Base-by-base conservation (phyloP, 169 alveolate genomes). In the Eimeria zaria region DNA sequence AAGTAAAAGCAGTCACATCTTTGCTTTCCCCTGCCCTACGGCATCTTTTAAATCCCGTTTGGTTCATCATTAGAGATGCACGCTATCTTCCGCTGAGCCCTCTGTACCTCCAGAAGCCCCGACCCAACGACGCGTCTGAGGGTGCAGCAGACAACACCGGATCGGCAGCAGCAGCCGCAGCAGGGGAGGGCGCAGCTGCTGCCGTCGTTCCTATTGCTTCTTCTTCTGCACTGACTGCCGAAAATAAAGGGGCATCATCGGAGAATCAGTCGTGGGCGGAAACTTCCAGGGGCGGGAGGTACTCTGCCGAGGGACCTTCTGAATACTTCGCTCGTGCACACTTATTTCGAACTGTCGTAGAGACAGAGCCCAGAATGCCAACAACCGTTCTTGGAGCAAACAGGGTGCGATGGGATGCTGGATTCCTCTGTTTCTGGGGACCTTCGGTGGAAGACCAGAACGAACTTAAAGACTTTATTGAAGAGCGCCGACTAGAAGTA, bases 371-470 rank as follows among this genome's bases (percentile, higher is more conserved):
- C 33, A 87, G 53, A 62, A 74, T 14, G 14, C 48, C 81, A 44
- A 60, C 69, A 22, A 2, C 33, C 2, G 24, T 11, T 36, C 62
- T 55, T 20, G 62, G 36, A 12, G 30, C 94, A 41, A 60, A 62
- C 48, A 30, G 44, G 11, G 64, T 87, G 30, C 2, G 30, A 1
- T 87, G 94, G 94, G 53, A 87, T 64, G 69, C 83, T 18, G 83
- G 83, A 46, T 87, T 87, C 74, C 64, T 87, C 30, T 62, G 83
- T 27, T 87, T 87, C 51, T 87, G 94, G 94, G 94, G 94, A n/a
- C 94, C 83, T 5, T 60, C 83, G 7, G 94, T 74, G 48, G 80
- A 44, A 16, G 51, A 64, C 30, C 94, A 87, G 74, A 58, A 60
- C 80, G 81, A 87, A 48, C 81, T 87, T 22, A 87, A 46, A 46